A percentile compares a stretch with the other conserved stretches of the same genome.
These are phyloP conservation scores for Blastocladiella britannica DNA, from an alignment of 192 early-diverging fungal species.

Conservation along the genomic window DNA sequence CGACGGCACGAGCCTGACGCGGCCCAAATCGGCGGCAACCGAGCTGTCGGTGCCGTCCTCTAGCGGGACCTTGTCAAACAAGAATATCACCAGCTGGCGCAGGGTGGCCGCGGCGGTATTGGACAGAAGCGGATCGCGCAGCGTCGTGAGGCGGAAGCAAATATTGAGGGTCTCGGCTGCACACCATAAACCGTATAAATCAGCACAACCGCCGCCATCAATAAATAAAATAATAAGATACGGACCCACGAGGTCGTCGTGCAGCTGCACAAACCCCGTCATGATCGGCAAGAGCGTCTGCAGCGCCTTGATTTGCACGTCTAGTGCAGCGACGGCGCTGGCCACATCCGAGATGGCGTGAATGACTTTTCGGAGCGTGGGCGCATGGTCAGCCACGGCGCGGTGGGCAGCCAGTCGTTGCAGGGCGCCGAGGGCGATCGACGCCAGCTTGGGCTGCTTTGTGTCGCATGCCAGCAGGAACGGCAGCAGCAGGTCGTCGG, in stretches of 20 bases:
- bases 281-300: constrained; percentile 80
- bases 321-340: too few relatives aligned
- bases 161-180: constrained; percentile 43
- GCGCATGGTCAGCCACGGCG: constrained; percentile 40
- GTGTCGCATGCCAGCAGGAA: constrained; percentile 73
- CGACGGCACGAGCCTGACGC: background rate
- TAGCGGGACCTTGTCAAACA: constrained; percentile 60
- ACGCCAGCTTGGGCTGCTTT: constrained; percentile 54
- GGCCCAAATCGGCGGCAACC: constrained; percentile 4
- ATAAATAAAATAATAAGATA: constrained; percentile 13
- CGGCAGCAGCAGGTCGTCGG: constrained; percentile 54
- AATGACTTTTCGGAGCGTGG: constrained; percentile 38
- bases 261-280: constrained; percentile 55
- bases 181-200: background rate
- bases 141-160: constrained; percentile 65
- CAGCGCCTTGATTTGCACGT: constrained; percentile 80
- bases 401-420: constrained; percentile 53
- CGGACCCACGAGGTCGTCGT: constrained; percentile 61
- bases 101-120: constrained; percentile 73
- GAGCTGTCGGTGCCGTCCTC: constrained; percentile 24
- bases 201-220: background rate
- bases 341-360: constrained; percentile 47
- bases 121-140: constrained; percentile 55
- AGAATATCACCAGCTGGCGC: constrained; percentile 57
- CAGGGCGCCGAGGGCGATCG: constrained; percentile 62